Base-by-base conservation (phyloP, 2,329 filamentous ascomycete genomes). In the Claviceps cyperi region DNA sequence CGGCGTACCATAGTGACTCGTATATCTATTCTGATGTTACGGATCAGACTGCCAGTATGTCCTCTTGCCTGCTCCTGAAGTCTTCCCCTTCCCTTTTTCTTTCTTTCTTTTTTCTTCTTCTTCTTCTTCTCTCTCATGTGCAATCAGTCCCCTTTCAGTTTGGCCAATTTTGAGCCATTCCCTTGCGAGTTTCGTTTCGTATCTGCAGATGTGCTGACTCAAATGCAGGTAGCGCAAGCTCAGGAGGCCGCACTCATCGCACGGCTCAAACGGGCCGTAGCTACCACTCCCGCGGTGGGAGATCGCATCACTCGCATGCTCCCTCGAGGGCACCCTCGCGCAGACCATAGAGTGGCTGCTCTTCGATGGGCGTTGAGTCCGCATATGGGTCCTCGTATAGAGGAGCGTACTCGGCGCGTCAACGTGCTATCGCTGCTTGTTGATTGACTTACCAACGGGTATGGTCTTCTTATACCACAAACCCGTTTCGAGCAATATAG, bases 21-120 rank as follows among this genome's bases (percentile, higher is more conserved):
- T 73, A 74, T 59, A 75, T 71, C 48, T 79, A 77, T 62, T 72
- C 70, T 21, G 70, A 68, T 54, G 69, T 64, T 19, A 55, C 54
- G 14, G 39, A 50, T 53, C 70, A 65, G 55, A 72, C 64, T 58
- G 71, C 71, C 54, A 76, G 75, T 77, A 67, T 73, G 75, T 76
- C 49, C 40, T 46, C 39, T 13, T 53, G 24, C 6, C 24, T 43
- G 9, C 28, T 32, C 28, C 28, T 32, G 28, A 1, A 32, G 28
- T 32, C 28, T 11, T 11, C 9, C 9, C 9, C 8, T 11, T 4
- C 24, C 24, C 24, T 11, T 11, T 32, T 32, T 32, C 9, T 11
- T 32, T 32, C 9, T 7, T n/a, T n/a, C n/a, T n/a, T n/a, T n/a
- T n/a, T 11, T 11, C 11, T 32, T 32, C 9, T 11, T 32, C 11